A percentile compares a stretch with the other conserved stretches of the same genome.
These are phyloP conservation scores for Nicotiana tabacum DNA, from an alignment of 257 asterid genomes.

Conservation along the genomic window DNA sequence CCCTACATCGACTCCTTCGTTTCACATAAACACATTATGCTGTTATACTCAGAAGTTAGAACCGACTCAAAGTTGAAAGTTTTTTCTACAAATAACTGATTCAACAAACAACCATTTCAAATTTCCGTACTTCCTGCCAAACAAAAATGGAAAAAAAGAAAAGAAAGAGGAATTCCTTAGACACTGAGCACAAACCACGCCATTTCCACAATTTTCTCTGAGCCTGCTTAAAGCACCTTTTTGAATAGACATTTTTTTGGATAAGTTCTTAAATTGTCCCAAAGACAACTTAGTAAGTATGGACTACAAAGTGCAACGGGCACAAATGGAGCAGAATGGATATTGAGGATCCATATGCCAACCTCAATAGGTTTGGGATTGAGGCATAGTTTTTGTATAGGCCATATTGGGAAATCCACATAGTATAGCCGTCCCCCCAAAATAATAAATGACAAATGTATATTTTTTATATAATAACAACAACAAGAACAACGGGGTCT, in stretches of 20 bases:
- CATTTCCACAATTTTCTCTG: background rate
- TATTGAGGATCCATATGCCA: background rate
- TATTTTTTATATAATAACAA: no score
- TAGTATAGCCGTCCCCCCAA: no score
- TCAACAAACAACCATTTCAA: background rate
- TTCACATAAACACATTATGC: background rate
- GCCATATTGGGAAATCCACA: no score
- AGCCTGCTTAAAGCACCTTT: background rate
- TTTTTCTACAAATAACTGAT: background rate
- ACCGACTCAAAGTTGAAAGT: background rate
- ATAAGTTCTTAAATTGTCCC: background rate
- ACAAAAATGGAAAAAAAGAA: background rate
- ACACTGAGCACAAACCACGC: background rate
- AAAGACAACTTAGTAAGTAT: background rate
- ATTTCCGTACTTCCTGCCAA: background rate
- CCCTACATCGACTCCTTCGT: background rate
- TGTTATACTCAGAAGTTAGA: background rate
- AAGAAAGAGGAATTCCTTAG: background rate
- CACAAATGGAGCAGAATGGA: background rate
- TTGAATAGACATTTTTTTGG: background rate
- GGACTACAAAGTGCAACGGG: background rate
- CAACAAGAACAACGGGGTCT: no score
- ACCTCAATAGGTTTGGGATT: background rate
- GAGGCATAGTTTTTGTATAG: background rate
- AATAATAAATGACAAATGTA: no score